Percentiles rank a stretch among this genome's conserved stretches.
These are phyloP conservation scores for Ogataea neopini DNA, from an alignment of 805 yeast species.

Conservation along the genomic window DNA sequence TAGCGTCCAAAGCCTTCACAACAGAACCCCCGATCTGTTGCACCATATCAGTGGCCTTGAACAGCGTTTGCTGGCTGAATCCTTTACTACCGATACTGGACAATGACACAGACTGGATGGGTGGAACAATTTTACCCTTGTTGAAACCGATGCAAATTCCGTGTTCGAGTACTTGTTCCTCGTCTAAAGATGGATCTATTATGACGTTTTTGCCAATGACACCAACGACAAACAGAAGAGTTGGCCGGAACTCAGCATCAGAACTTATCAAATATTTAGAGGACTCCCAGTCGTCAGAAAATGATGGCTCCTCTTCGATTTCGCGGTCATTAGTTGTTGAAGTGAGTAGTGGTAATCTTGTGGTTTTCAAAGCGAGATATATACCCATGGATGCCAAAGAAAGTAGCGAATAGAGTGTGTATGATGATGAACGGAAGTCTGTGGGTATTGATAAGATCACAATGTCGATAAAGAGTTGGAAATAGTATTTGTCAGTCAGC, in stretches of 20 bases:
- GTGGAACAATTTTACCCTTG: conserved; percentile 66
- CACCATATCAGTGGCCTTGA: conserved; percentile 58
- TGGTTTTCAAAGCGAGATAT: conserved; percentile 77
- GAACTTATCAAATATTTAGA: conserved; percentile 48
- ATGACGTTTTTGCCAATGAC: conserved; percentile 66
- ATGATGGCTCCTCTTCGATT: conserved; percentile 86
- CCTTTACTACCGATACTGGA: conserved; percentile 56
- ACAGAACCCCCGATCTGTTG: conserved; percentile 63
- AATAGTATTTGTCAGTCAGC: conserved; percentile 74
- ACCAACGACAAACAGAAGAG: conserved; percentile 75
- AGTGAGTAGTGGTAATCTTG: conserved; percentile 69
- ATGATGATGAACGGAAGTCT: conserved; percentile 47
- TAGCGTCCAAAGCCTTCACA: conserved; percentile 54
- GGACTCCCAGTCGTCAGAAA: conserved; percentile 82
- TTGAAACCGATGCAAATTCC: conserved; percentile 77
- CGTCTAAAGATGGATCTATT: conserved; percentile 87
- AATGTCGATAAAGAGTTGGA: conserved; percentile 76
- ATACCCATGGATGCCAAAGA: conserved; percentile 77
- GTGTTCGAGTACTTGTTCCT: conserved; percentile 83
- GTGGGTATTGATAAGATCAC: conserved; percentile 65
- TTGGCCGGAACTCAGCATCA: conserved; percentile 55
- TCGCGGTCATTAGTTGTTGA: conserved; percentile 66
- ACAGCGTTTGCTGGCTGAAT: conserved; percentile 46
- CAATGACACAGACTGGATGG: conserved; percentile 68
- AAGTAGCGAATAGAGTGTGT: conserved; percentile 58